These are phyloP conservation scores for Leccinum huronense DNA, from an alignment of 1,284 basidiomycete species.

Conservation along the genomic window DNA sequence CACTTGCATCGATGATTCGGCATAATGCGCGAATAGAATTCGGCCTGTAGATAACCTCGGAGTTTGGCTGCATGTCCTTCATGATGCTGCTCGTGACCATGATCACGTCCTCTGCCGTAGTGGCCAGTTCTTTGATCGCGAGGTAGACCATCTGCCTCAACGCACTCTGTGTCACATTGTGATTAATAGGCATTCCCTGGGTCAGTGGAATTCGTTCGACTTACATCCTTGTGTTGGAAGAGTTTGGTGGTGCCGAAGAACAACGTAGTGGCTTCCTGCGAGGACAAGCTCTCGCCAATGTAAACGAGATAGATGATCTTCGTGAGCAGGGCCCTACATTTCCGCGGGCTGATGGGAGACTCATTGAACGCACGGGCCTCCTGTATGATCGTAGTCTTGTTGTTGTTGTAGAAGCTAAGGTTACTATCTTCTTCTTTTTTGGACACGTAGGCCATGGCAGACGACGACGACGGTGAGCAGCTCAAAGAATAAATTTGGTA, in stretches of 20 bases:
- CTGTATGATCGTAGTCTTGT: conserved; percentile 95
- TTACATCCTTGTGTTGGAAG: conserved; percentile 99
- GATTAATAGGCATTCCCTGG: conserved; percentile 12
- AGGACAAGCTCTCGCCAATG: conserved; percentile 92
- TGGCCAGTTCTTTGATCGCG: conserved; percentile 96
- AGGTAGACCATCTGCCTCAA: conserved; percentile 98
- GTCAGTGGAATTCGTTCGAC: conserved; percentile 36
- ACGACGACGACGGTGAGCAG: conserved; percentile 41
- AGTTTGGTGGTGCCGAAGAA: conserved; percentile 99
- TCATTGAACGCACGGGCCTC: conserved; percentile 99
- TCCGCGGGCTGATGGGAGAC: conserved; percentile 94
- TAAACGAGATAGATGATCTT: conserved; percentile 97
- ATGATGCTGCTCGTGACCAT: conserved; percentile 99
- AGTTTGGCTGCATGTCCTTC: conserved; percentile 99
- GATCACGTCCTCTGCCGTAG: conserved; percentile 97
- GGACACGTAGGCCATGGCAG: conserved; percentile 71
- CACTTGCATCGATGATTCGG: conserved; percentile 92
- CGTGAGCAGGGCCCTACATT: conserved; percentile 95
- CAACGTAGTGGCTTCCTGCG: conserved; percentile 95
- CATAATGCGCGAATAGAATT: conserved; percentile 97
- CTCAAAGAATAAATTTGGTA: conserved; percentile 1
- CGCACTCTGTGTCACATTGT: conserved; percentile 64
- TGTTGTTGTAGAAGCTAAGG: conserved; percentile 84
- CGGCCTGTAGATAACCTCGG: conserved; percentile 97
- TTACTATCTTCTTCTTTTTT: conserved; percentile 94